phyloP scores from a whole-genome alignment of 2,329 filamentous ascomycete genomes.

The Xylaria sp. region DNA sequence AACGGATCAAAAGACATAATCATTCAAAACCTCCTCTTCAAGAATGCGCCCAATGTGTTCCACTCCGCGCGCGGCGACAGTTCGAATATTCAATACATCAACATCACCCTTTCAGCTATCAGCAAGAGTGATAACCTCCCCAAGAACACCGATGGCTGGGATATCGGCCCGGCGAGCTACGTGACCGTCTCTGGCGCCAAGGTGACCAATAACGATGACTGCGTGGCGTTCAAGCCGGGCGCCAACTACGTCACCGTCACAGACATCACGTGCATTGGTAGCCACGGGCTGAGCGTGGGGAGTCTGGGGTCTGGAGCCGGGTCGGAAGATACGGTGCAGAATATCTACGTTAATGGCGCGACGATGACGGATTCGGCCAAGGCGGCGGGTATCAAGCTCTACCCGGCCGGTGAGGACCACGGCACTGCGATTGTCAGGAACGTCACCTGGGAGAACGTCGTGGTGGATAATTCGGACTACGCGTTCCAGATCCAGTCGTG shows the following conservation, averaged over 20 bases:
- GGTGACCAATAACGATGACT: constrained; percentile 15
- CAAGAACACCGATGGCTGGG: constrained; percentile 19
- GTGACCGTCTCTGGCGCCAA: constrained; percentile 9
- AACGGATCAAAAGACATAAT: constrained; percentile 4
- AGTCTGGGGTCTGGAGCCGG: constrained; percentile 8
- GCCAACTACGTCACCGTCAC: constrained; percentile 14
- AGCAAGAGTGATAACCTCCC: constrained; percentile 14
- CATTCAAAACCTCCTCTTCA: constrained; percentile 10
- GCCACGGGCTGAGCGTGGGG: constrained; percentile 15
- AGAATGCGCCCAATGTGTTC: constrained; percentile 17
- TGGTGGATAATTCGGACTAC: constrained; percentile 15
- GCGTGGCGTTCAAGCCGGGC: constrained; percentile 14
- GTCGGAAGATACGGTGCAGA: constrained; percentile 9
- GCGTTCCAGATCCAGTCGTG: constrained; percentile 18
- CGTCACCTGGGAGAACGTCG: constrained; percentile 15
- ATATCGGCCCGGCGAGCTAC: constrained; percentile 13
- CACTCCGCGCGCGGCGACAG: constrained; percentile 12
- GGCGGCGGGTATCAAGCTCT: constrained; percentile 15
- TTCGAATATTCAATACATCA: constrained; percentile 11
- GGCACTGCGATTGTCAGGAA: constrained; percentile 12
- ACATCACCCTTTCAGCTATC: constrained; percentile 7
- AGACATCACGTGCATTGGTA: constrained; percentile 12
- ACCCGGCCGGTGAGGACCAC: constrained; percentile 10
- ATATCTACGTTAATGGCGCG: constrained; percentile 11
- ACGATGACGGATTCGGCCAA: constrained; percentile 15